phyloP scores from a whole-genome alignment of 2,329 filamentous ascomycete species.

The Fusarium citri region DNA sequence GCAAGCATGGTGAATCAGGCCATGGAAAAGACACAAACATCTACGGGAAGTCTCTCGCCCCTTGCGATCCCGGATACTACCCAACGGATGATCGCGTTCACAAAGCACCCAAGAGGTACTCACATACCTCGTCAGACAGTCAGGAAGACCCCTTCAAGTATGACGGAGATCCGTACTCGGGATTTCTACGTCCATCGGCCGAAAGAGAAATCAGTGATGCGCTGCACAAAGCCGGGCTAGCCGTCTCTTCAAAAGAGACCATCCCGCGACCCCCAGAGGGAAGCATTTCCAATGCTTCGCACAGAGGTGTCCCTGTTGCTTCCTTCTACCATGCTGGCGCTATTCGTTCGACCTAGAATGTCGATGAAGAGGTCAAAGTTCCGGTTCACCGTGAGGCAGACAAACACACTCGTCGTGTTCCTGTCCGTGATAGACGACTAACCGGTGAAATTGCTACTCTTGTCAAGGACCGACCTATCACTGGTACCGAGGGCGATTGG shows the following conservation, averaged over 20 bases:
- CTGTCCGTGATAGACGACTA: conserved; percentile 20
- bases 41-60: background rate
- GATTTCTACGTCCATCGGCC: conserved; percentile 53
- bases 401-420: background rate
- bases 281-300: conserved; percentile 7
- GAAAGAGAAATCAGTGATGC: conserved; percentile 59
- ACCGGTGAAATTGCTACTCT: conserved; percentile 36
- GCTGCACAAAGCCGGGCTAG: conserved; percentile 49
- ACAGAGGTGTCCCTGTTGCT: conserved; percentile 19
- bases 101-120: conserved; percentile 32
- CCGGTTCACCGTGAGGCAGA: conserved; percentile 44
- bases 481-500: conserved; percentile 49
- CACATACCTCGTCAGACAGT: conserved; percentile 51
- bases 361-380: conserved; percentile 55
- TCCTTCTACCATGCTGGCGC: conserved; percentile 54
- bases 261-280: conserved; percentile 9
- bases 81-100: conserved; percentile 1
- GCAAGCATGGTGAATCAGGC: conserved; percentile 6
- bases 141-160: conserved; percentile 61
- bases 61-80: background rate
- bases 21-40: conserved; percentile 13
- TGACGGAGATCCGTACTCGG: conserved; percentile 54
- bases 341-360: conserved; percentile 55
- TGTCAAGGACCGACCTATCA: conserved; percentile 29
- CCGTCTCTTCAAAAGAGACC: conserved; percentile 28